Conservation (phyloP, 441 rosid genomes). For the Raphanus hybrid region DNA sequence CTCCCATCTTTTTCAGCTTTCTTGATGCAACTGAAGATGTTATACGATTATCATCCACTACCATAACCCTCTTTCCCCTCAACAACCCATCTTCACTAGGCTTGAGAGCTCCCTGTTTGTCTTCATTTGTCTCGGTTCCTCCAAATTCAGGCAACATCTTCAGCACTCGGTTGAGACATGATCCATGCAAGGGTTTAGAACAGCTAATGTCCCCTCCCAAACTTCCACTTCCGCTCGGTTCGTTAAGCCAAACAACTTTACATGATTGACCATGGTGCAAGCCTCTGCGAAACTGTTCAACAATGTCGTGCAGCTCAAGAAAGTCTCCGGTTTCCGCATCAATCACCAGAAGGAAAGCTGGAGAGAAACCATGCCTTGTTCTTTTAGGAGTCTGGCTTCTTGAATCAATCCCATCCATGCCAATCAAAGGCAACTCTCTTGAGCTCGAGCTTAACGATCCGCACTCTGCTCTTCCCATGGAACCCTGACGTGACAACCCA, state of each 20-base stretch:
- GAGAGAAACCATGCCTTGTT: constrained; percentile 33
- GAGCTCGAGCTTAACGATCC: constrained; percentile 31
- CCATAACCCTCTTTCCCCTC: constrained; percentile 59
- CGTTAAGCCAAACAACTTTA: constrained; percentile 80
- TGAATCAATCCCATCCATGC: constrained; percentile 29
- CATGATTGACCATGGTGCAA: constrained; percentile 39
- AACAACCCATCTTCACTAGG: constrained; percentile 34
- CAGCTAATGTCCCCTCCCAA: constrained; percentile 49
- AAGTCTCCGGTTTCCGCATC: constrained; percentile 64
- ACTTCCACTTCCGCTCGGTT: constrained; percentile 33
- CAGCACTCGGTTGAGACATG: constrained; percentile 54
- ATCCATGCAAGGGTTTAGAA: constrained; percentile 74
- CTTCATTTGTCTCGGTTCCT: constrained; percentile 34
- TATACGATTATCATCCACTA: constrained; percentile 60
- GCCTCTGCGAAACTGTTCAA: constrained; percentile 55
- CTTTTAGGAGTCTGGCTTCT: constrained; percentile 26
- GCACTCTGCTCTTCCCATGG: too few relatives aligned
- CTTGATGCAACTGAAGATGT: constrained; percentile 36
- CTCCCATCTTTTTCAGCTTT: constrained; percentile 55
- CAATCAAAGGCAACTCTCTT: constrained; percentile 51
- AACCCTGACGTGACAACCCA: too few relatives aligned
- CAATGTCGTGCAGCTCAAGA: constrained; percentile 41
- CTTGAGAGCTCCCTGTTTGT: neutral
- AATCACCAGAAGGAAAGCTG: constrained; percentile 61
- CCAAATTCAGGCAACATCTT: constrained; percentile 70